These are phyloP conservation scores for Microcyclosporella mali DNA, from an alignment of 2,329 filamentous ascomycete species.

Conservation along the genomic window DNA sequence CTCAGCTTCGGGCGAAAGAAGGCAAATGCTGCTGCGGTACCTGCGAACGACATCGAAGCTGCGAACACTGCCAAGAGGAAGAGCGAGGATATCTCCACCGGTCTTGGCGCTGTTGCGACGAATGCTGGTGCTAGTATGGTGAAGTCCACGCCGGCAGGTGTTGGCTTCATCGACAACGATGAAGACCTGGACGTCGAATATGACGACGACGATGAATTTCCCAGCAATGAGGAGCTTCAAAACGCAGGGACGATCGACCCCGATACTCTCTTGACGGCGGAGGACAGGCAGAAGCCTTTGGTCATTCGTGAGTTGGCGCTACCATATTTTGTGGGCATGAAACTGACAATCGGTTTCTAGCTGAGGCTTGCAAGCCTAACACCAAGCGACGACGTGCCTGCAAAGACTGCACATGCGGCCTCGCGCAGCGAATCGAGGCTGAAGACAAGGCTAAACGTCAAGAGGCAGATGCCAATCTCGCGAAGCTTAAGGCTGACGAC, in stretches of 20 bases:
- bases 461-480: slow-evolving; percentile 45
- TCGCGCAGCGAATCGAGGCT: slow-evolving; percentile 77
- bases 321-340: background rate
- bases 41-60: slow-evolving; percentile 30
- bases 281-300: slow-evolving; percentile 71
- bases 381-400: slow-evolving; percentile 88
- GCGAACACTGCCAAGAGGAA: slow-evolving; percentile 29
- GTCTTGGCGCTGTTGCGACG: slow-evolving; percentile 5
- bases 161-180: slow-evolving; percentile 62
- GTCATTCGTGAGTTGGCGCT: slow-evolving; percentile 58
- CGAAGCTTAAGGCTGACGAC: slow-evolving; percentile 68
- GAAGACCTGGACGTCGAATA: slow-evolving; percentile 53
- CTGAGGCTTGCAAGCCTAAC: slow-evolving; percentile 80
- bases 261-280: slow-evolving; percentile 75
- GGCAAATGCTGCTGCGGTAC: slow-evolving; percentile 38
- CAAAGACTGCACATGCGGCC: slow-evolving; percentile 95
- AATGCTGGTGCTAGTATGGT: slow-evolving; percentile 37
- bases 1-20: slow-evolving; percentile 63
- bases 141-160: slow-evolving; percentile 47
- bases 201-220: slow-evolving; percentile 32
- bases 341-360: slow-evolving; percentile 38
- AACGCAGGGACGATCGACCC: slow-evolving; percentile 83
- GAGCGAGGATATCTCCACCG: slow-evolving; percentile 24
- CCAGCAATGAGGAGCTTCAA: slow-evolving; percentile 43
- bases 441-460: slow-evolving; percentile 56